Conservation (phyloP, 106 monocot species). For the Dioscorea dumetorum region DNA sequence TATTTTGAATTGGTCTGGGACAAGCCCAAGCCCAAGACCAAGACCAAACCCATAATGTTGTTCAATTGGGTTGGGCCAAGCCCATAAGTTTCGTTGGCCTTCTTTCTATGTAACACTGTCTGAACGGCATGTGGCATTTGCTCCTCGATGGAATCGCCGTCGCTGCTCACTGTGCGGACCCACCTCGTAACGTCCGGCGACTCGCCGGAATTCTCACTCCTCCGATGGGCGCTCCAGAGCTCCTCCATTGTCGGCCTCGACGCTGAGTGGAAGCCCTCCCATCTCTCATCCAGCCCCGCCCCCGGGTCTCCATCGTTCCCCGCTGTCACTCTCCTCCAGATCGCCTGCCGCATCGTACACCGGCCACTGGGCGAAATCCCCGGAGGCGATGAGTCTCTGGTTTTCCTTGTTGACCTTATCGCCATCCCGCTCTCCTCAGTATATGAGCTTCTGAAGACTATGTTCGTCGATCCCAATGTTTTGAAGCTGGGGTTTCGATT, state of each 20-base stretch:
- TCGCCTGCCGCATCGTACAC: slow-evolving; percentile 55
- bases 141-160: not conserved
- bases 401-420: slow-evolving; percentile 78
- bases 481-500: slow-evolving; percentile 89
- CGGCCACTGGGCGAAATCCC: not conserved
- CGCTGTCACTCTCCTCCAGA: slow-evolving; percentile 75
- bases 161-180: slow-evolving; percentile 18
- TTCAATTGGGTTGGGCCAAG: too few relatives aligned
- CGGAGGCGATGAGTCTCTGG: slow-evolving; percentile 17
- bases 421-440: slow-evolving; percentile 34
- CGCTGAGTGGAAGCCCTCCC: slow-evolving; percentile 85
- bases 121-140: too few relatives aligned
- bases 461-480: slow-evolving; percentile 52
- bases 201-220: slow-evolving; percentile 48
- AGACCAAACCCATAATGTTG: too few relatives aligned
- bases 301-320: slow-evolving; percentile 31
- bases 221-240: slow-evolving; percentile 35
- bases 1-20: too few relatives aligned
- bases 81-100: too few relatives aligned
- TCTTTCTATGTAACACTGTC: too few relatives aligned
- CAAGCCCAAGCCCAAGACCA: too few relatives aligned
- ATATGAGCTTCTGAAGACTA: slow-evolving; percentile 50
- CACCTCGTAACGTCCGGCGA: slow-evolving; percentile 46
- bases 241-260: slow-evolving; percentile 68
- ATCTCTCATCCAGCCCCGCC: not conserved